Evolutionary conservation across 2,329 filamentous ascomycete species (phyloP), one percentile per base, ranked within the genome.

Genomic region (Aspergillus felis): DNA sequence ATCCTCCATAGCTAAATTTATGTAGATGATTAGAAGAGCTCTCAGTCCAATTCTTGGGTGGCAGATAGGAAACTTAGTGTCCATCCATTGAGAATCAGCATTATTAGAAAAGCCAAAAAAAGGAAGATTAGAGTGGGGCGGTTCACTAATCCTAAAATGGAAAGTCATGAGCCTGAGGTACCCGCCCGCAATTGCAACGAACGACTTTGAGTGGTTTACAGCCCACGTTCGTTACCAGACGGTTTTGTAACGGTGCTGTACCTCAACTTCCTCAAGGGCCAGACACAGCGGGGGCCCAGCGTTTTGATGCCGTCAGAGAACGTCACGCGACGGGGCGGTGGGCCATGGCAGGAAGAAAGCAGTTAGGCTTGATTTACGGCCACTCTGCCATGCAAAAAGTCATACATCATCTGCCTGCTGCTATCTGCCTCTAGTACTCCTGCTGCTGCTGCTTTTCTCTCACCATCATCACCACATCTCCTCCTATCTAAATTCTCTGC

Each of bases 301-400:
- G 55, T 42, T 56, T 46, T 44, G 47, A 67, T 67, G 64, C 61
- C 63, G 68, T 70, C 67, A 68, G 62, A 69, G 65, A 57, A 66
- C 68, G 71, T 74, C 70, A 73, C 69, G 65, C 63, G 67, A 64
- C 50, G 59, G 57, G 62, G 61, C 61, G 60, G 69, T 72, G 69
- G 70, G 66, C 64, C 67, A 59, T 68, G 71, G 68, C 66, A 72
- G 66, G 64, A 71, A 65, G 61, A 59, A 63, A 58, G 61, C 57
- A 60, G 61, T 64, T 64, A 60, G 61, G 12, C 59, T 56, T 56
- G 52, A n/a, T 51, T 54, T 65, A 66, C 58, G 60, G 57, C 63
- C 64, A 65, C 64, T 56, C 44, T 49, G 32, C 49, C 29, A 54
- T 38, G 54, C 25, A n/a, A 50, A 24, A 47, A 61, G 62, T 64